Conservation (phyloP, 495 filamentous ascomycete genomes). For the Penicillium malachiteum region DNA sequence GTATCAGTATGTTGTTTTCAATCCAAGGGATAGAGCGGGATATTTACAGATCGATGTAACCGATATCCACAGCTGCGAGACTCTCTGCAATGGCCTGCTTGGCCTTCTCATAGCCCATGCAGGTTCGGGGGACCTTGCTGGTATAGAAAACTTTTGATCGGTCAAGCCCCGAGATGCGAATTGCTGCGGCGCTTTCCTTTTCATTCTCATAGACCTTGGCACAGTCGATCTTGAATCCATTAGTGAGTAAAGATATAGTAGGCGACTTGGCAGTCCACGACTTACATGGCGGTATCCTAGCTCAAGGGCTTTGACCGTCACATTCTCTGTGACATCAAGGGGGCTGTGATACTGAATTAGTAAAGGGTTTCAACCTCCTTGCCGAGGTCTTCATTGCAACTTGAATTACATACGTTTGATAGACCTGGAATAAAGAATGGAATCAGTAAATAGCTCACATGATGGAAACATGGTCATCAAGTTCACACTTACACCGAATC, state of each 20-base stretch:
- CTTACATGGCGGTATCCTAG: constrained; percentile 71
- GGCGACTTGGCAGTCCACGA: neutral
- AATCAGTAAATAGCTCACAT: too few relatives aligned
- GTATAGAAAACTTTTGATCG: constrained; percentile 57
- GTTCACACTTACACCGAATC: constrained; percentile 61
- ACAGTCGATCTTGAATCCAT: constrained; percentile 46
- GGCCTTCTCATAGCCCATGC: constrained; percentile 51
- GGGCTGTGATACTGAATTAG: constrained; percentile 37
- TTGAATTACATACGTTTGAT: constrained; percentile 58
- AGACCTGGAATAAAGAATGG: constrained; percentile 51
- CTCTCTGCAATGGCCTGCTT: constrained; percentile 50
- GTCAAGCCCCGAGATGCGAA: constrained; percentile 42
- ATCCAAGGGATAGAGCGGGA: neutral
- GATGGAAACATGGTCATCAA: too few relatives aligned
- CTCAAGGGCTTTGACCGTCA: constrained; percentile 62
- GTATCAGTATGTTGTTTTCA: neutral
- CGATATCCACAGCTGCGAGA: constrained; percentile 43
- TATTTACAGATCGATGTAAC: constrained; percentile 55
- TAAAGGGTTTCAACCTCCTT: constrained; percentile 1
- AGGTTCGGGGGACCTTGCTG: constrained; percentile 48
- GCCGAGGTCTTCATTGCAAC: neutral
- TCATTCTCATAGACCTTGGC: constrained; percentile 57
- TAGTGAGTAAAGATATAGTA: neutral
- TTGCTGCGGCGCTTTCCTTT: constrained; percentile 46
- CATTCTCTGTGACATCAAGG: constrained; percentile 52